A percentile compares a stretch with the other conserved stretches of the same genome.
phyloP scores from a whole-genome alignment of 1,284 basidiomycete species.

The Cryptococcus sp. region DNA sequence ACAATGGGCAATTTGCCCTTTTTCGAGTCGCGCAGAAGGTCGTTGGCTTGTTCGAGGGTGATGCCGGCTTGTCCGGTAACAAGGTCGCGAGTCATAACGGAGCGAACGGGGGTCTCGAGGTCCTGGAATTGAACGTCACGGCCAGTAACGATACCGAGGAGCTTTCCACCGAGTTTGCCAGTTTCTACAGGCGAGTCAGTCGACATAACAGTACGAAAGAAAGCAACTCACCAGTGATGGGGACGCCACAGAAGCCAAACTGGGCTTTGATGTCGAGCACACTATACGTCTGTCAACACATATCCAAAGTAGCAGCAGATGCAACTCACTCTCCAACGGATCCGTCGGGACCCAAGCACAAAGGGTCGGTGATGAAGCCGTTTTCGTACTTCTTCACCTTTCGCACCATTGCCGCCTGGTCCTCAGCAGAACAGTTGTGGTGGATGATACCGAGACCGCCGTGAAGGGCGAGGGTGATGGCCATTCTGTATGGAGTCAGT shows the following conservation, averaged over 20 bases:
- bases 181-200: conserved; percentile 63
- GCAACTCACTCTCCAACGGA: conserved; percentile 68
- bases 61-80: conserved; percentile 82
- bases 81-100: conserved; percentile 87
- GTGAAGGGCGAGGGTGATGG: conserved; percentile 89
- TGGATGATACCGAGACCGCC: conserved; percentile 99
- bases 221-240: conserved; percentile 73
- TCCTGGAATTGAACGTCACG: conserved; percentile 95
- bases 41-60: conserved; percentile 89
- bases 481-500: conserved; percentile 63
- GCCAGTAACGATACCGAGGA: conserved; percentile 94
- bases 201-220: neutral
- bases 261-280: conserved; percentile 91
- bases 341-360: conserved; percentile 76
- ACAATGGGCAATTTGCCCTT: conserved; percentile 97
- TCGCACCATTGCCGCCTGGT: conserved; percentile 95
- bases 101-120: conserved; percentile 65
- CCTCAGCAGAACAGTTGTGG: conserved; percentile 86
- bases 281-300: conserved; percentile 20
- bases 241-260: conserved; percentile 95
- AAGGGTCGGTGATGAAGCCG: conserved; percentile 95
- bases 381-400: conserved; percentile 98
- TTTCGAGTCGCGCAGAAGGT: conserved; percentile 92
- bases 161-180: conserved; percentile 82
- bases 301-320: neutral